Percentiles rank a stretch among this genome's conserved stretches.
These are phyloP conservation scores for Tirmania nivea DNA, from an alignment of 495 filamentous ascomycete species.

Conservation along the genomic window DNA sequence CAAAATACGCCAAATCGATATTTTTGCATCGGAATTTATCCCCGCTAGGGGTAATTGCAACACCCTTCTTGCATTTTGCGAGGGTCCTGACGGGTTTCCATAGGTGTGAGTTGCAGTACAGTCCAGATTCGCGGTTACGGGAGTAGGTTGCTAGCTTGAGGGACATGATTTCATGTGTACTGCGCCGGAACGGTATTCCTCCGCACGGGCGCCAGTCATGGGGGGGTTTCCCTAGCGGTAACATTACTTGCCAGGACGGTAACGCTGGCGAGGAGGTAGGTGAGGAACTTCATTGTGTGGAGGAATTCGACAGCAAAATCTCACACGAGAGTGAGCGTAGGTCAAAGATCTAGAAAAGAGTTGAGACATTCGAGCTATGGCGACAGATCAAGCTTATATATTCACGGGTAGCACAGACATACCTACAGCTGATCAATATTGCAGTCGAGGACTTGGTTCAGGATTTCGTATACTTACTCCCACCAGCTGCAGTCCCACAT, in stretches of 20 bases:
- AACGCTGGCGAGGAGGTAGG: conserved; percentile 5
- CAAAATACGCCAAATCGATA: conserved; percentile 35
- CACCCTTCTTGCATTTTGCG: conserved; percentile 26
- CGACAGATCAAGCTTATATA: too few species aligned
- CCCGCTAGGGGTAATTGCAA: conserved; percentile 23
- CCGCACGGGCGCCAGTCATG: conserved; percentile 18
- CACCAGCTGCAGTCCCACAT: too few species aligned
- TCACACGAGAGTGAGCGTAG: too few species aligned
- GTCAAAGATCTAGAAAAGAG: too few species aligned
- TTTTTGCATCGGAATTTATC: conserved; percentile 32
- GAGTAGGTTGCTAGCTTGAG: conserved; percentile 21
- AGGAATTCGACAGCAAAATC: not conserved
- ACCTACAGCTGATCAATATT: too few species aligned
- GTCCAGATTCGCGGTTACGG: conserved; percentile 4
- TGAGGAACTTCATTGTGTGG: conserved; percentile 14
- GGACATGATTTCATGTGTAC: conserved; percentile 27
- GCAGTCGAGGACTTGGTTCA: too few species aligned
- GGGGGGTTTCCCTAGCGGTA: conserved; percentile 21
- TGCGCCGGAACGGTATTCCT: conserved; percentile 26
- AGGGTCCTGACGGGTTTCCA: conserved; percentile 19
- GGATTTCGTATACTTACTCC: too few species aligned
- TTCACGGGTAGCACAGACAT: too few species aligned
- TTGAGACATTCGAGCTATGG: too few species aligned
- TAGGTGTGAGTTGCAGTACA: conserved; percentile 5
- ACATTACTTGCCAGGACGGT: conserved; percentile 10